Conservation (phyloP, 2,329 filamentous ascomycete genomes). For the Colletotrichum agaves region DNA sequence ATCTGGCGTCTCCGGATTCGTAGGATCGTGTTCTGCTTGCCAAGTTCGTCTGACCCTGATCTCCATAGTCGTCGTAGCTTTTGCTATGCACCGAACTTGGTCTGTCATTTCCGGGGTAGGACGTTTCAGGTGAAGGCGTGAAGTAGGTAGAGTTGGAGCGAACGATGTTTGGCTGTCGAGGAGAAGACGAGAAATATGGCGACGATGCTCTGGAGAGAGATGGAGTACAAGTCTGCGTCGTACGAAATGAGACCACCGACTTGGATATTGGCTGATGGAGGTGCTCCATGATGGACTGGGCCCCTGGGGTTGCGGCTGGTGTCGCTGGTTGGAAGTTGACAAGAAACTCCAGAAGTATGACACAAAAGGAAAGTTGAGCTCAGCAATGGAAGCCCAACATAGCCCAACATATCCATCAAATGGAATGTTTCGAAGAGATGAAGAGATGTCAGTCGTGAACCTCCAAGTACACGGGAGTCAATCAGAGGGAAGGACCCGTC, state of each 20-base stretch:
- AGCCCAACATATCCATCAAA: no score
- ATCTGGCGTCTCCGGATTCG: background rate
- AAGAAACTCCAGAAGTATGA: no score
- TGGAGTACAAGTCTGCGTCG: background rate
- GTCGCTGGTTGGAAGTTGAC: no score
- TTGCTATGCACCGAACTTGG: background rate
- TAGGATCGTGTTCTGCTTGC: background rate
- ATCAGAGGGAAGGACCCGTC: background rate
- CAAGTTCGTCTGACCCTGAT: background rate
- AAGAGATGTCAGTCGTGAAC: background rate
- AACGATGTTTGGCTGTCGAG: background rate
- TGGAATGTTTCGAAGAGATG: background rate
- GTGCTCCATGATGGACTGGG: background rate
- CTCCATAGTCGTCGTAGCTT: slow-evolving; percentile 6
- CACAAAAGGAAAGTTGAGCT: no score
- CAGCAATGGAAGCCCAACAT: no score
- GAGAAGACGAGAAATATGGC: slow-evolving; percentile 8
- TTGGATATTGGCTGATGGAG: background rate
- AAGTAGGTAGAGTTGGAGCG: background rate
- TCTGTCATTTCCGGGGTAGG: background rate
- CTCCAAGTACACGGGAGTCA: background rate
- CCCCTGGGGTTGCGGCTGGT: no score
- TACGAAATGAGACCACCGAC: background rate
- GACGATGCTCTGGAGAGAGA: background rate
- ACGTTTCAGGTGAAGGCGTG: background rate